A percentile compares a stretch with the other conserved stretches of the same genome.
Evolutionary conservation across 1,284 basidiomycete species (phyloP).

Genomic region (Pseudozyma tsukubaensis): DNA sequence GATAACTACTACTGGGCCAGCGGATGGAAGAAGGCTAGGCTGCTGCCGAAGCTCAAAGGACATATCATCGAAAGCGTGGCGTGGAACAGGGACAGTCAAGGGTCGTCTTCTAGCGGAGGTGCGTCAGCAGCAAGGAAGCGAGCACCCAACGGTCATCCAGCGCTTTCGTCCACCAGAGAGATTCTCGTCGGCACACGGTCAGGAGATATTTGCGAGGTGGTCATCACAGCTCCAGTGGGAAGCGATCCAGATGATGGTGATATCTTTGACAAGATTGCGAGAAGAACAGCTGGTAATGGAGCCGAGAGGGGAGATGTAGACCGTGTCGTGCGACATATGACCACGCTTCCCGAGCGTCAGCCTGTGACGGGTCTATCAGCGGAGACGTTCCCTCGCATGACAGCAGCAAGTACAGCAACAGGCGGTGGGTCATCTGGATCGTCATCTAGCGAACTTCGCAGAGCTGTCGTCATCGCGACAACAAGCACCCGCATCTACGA

Average conservation of each 20-base stretch:
- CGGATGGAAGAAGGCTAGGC: slow-evolving; percentile 60
- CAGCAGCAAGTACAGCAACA: neutral
- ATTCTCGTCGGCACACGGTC: slow-evolving; percentile 82
- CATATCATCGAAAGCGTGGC: slow-evolving; percentile 86
- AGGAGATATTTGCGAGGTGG: slow-evolving; percentile 71
- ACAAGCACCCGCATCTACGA: slow-evolving; percentile 92
- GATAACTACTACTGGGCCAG: slow-evolving; percentile 85
- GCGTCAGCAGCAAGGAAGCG: slow-evolving; percentile 14
- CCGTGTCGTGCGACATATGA: slow-evolving; percentile 54
- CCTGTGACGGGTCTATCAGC: slow-evolving; percentile 58
- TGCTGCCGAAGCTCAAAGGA: slow-evolving; percentile 77
- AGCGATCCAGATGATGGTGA: slow-evolving; percentile 71
- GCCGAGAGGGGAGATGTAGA: slow-evolving; percentile 56
- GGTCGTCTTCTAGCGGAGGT: neutral
- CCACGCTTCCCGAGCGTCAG: slow-evolving; percentile 58
- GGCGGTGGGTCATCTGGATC: neutral
- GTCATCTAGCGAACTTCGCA: slow-evolving; percentile 17
- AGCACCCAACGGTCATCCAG: slow-evolving; percentile 7
- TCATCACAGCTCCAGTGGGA: slow-evolving; percentile 75
- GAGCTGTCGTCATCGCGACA: slow-evolving; percentile 77
- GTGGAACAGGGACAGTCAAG: slow-evolving; percentile 75
- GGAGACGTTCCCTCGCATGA: slow-evolving; percentile 38
- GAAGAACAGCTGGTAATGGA: slow-evolving; percentile 56
- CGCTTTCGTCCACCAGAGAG: slow-evolving; percentile 74
- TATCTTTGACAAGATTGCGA: slow-evolving; percentile 65